These are phyloP conservation scores for Podaxis sp. DNA, from an alignment of 768 basidiomycete genomes.

Conservation along the genomic window DNA sequence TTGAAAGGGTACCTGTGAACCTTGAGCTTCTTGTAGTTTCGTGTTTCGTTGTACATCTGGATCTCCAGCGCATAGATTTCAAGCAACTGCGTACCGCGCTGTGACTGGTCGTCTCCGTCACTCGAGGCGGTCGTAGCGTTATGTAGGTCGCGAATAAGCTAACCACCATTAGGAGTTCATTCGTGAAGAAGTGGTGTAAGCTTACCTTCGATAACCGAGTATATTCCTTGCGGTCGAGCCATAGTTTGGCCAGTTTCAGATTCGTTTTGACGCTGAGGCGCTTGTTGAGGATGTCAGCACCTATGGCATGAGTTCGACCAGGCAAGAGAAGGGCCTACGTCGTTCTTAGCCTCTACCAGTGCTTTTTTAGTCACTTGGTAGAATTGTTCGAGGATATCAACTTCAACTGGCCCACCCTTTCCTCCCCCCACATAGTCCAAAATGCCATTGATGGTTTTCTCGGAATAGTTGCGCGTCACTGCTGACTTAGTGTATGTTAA, in stretches of 20 bases:
- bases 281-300: slow-evolving; percentile 33
- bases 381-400: slow-evolving; percentile 89
- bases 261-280: slow-evolving; percentile 94
- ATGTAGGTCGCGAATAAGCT: slow-evolving; percentile 81
- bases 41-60: slow-evolving; percentile 97
- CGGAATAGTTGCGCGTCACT: slow-evolving; percentile 93
- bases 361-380: slow-evolving; percentile 92
- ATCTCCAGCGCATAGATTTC: slow-evolving; percentile 99
- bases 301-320: not conserved
- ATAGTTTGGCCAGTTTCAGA: slow-evolving; percentile 93
- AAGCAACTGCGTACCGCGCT: slow-evolving; percentile 88
- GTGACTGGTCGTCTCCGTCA: slow-evolving; percentile 81
- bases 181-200: not conserved
- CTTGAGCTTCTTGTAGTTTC: slow-evolving; percentile 95
- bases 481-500: slow-evolving; percentile 94
- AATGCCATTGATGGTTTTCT: slow-evolving; percentile 98
- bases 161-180: not conserved
- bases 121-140: slow-evolving; percentile 52
- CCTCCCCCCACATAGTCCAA: slow-evolving; percentile 96
- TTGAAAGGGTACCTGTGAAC: slow-evolving; percentile 29
- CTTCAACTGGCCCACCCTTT: slow-evolving; percentile 72
- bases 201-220: slow-evolving; percentile 72
- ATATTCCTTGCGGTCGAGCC: slow-evolving; percentile 95
- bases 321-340: slow-evolving; percentile 45
- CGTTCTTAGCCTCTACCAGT: slow-evolving; percentile 92